These are phyloP conservation scores for Tricholoma sp. DNA, from an alignment of 768 basidiomycete genomes.

Conservation along the genomic window DNA sequence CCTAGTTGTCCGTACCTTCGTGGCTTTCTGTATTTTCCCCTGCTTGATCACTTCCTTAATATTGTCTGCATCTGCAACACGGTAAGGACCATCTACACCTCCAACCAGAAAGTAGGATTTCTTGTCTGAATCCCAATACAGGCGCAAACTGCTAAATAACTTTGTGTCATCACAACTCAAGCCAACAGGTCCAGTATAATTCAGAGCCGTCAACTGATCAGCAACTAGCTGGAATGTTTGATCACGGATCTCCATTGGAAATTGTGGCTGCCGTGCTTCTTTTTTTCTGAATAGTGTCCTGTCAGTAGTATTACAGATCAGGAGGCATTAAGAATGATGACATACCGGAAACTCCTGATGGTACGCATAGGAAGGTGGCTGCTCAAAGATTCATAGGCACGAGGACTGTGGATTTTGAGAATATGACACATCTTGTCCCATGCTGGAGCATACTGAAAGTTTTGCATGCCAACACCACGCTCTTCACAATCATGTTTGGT, in stretches of 20 bases:
- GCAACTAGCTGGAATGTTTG: neutral
- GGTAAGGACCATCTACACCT: neutral
- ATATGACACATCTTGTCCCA: neutral
- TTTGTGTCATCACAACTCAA: constrained; percentile 2
- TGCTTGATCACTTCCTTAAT: constrained; percentile 11
- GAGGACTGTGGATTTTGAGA: neutral
- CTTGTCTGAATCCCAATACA: neutral
- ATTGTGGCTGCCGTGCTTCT: neutral
- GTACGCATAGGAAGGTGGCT: neutral
- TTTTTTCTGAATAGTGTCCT: neutral
- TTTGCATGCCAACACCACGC: neutral
- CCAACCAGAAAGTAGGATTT: neutral
- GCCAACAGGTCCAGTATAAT: neutral
- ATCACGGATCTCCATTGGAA: neutral
- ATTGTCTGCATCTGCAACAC: constrained; percentile 13
- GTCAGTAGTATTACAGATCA: neutral
- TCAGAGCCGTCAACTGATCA: neutral
- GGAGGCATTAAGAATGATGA: neutral
- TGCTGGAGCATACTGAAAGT: neutral
- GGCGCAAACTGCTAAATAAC: neutral
- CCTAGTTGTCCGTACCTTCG: constrained; percentile 14
- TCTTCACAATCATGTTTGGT: neutral
- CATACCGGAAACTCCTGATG: neutral
- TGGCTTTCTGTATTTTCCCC: constrained; percentile 13
- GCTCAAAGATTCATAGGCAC: neutral